Evolutionary conservation across 345 rosid species (phyloP).

Genomic region (Garcia nutans): DNA sequence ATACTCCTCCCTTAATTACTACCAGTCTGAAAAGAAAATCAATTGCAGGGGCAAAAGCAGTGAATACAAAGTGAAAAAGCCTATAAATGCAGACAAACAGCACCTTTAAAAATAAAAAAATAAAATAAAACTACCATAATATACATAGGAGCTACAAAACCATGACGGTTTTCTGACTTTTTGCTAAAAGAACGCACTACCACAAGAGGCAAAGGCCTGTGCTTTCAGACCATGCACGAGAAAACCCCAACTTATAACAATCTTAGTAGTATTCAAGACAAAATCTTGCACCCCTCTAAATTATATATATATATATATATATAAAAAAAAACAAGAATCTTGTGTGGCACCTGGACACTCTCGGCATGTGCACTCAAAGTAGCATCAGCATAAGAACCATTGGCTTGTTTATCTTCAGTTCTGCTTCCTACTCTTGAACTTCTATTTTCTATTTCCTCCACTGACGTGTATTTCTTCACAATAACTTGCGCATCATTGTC

Average conservation of each 20-base stretch:
- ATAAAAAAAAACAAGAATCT: slow-evolving; percentile 4
- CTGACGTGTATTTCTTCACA: slow-evolving; percentile 30
- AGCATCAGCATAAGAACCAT: slow-evolving; percentile 25
- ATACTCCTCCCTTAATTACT: neutral
- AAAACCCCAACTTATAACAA: neutral
- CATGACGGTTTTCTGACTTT: too few relatives aligned
- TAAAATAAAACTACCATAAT: too few relatives aligned
- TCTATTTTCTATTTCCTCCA: slow-evolving; percentile 42
- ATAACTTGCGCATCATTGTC: slow-evolving; percentile 35
- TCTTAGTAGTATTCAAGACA: neutral
- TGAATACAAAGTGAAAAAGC: neutral
- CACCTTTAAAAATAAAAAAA: too few relatives aligned
- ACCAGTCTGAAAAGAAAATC: neutral
- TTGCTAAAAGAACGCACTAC: neutral
- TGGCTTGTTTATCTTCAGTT: slow-evolving; percentile 21
- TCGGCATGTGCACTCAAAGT: slow-evolving; percentile 30
- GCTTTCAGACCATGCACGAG: neutral
- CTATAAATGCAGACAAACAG: neutral
- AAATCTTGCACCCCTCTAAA: neutral
- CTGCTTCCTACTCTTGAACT: slow-evolving; percentile 33
- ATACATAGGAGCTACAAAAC: too few relatives aligned
- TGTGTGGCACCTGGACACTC: slow-evolving; percentile 20
- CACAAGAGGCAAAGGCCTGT: neutral
- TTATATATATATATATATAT: too few relatives aligned
- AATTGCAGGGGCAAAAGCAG: neutral